Percentiles rank a stretch among this genome's conserved stretches.
phyloP scores from a whole-genome alignment of 441 rosid genomes.

The Manihot esculenta region DNA sequence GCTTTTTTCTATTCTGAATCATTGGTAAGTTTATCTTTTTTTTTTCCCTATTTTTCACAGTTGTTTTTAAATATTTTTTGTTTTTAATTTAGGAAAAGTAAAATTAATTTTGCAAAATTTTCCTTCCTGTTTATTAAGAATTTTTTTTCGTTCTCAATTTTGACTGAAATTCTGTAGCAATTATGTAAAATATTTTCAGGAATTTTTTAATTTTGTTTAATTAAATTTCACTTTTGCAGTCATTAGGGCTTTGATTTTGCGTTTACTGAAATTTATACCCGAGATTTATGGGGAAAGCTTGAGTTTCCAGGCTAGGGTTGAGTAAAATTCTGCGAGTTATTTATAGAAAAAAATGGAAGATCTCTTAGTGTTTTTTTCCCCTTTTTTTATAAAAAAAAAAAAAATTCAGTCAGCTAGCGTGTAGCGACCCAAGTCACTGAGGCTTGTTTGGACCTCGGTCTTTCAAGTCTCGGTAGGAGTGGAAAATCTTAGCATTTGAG shows the following conservation, averaged over 20 bases:
- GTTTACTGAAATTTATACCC: slow-evolving; percentile 21
- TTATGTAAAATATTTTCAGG: background rate
- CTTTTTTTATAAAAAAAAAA: no score
- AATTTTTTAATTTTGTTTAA: background rate
- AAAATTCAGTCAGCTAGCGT: no score
- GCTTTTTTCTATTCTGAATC: slow-evolving; percentile 23
- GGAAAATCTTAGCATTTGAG: slow-evolving; percentile 4
- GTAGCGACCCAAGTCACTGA: background rate
- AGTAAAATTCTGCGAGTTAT: slow-evolving; percentile 3
- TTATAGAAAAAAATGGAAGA: background rate
- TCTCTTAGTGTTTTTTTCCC: background rate
- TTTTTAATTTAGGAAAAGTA: slow-evolving; percentile 22
- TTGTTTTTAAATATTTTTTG: slow-evolving; percentile 8
- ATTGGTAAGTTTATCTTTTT: slow-evolving; percentile 44
- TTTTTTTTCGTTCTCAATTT: slow-evolving; percentile 1
- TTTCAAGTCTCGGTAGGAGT: background rate
- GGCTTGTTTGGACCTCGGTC: slow-evolving; percentile 3
- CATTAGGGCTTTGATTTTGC: slow-evolving; percentile 38
- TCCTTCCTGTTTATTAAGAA: slow-evolving; percentile 10
- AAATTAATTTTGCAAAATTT: slow-evolving; percentile 20
- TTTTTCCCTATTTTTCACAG: slow-evolving; percentile 22
- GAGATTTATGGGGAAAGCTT: slow-evolving; percentile 21
- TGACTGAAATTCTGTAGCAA: slow-evolving; percentile 13
- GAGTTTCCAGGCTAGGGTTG: slow-evolving; percentile 15
- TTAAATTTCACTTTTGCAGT: background rate